Conservation (phyloP, 1,284 basidiomycete species). For the Athelia psychrophila region DNA sequence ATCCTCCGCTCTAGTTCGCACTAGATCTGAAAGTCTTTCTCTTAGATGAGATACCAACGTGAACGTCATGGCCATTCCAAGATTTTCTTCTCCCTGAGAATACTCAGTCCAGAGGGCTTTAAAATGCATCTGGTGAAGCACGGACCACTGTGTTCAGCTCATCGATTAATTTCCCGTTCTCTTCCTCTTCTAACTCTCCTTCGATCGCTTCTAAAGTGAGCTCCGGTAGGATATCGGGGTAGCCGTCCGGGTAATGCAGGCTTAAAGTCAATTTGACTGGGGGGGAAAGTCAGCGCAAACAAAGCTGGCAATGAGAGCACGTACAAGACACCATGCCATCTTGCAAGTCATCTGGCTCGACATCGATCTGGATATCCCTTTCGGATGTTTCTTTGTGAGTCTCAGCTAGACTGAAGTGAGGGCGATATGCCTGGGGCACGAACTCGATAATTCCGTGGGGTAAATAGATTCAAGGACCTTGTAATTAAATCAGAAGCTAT, state of each 20-base stretch:
- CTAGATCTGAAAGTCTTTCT: constrained; percentile 71
- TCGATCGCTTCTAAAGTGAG: constrained; percentile 68
- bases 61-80: constrained; percentile 98
- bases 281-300: constrained; percentile 1
- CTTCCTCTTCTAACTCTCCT: constrained; percentile 64
- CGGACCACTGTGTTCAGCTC: constrained; percentile 67
- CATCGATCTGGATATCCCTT: constrained; percentile 79
- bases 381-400: constrained; percentile 79
- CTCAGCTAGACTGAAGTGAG: constrained; percentile 39
- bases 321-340: constrained; percentile 61
- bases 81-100: constrained; percentile 80
- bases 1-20: constrained; percentile 56
- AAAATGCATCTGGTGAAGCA: constrained; percentile 9
- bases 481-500: constrained; percentile 8
- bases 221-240: constrained; percentile 78
- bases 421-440: constrained; percentile 36
- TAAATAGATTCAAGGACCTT: constrained; percentile 96
- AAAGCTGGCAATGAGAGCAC: constrained; percentile 20
- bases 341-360: constrained; percentile 81
- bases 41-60: constrained; percentile 87
- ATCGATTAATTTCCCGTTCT: constrained; percentile 52
- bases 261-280: constrained; percentile 76
- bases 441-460: constrained; percentile 90
- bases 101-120: not conserved
- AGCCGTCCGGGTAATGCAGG: constrained; percentile 68